Evolutionary conservation across 352 stramenopile species (phyloP).

Genomic region (Pythium oligandrum): DNA sequence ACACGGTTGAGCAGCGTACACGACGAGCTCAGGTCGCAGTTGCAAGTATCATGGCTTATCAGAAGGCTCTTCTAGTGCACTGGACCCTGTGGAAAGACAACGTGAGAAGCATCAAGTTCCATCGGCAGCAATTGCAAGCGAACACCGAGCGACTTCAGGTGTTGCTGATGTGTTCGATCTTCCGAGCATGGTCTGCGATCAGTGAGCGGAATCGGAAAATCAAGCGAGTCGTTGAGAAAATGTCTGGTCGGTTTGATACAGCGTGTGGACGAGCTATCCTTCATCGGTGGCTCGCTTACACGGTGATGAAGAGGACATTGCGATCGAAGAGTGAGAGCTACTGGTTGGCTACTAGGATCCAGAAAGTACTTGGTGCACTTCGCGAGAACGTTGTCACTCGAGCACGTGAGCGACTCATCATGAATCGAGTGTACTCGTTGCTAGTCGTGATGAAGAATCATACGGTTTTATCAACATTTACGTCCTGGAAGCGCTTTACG

Average conservation of each 20-base stretch:
- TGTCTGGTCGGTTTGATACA: conserved; percentile 21
- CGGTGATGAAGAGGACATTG: conserved; percentile 1
- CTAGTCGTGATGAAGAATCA: no score
- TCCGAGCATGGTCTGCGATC: conserved; percentile 45
- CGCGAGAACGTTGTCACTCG: no score
- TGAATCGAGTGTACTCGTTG: no score
- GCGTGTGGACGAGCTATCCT: conserved; percentile 4
- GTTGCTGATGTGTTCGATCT: conserved; percentile 47
- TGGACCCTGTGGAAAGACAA: conserved; percentile 25
- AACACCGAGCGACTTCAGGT: conserved; percentile 59
- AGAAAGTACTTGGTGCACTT: no score
- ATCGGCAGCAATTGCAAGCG: conserved; percentile 36
- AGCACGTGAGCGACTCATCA: no score
- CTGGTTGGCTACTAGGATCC: not conserved
- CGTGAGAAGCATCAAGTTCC: conserved; percentile 11
- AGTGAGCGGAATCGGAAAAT: conserved; percentile 27
- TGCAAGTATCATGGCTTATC: conserved; percentile 4
- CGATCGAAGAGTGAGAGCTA: conserved; percentile 1
- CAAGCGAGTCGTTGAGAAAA: conserved; percentile 10
- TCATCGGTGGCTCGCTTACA: not conserved
- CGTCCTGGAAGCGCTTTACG: conserved; percentile 7
- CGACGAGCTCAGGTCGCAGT: conserved; percentile 7
- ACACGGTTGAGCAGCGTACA: conserved; percentile 3
- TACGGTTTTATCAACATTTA: not conserved
- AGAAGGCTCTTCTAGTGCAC: not conserved